A percentile compares a stretch with the other conserved stretches of the same genome.
Conservation (phyloP, 768 basidiomycete genomes). For the Leucosporidium creatinivorum region DNA sequence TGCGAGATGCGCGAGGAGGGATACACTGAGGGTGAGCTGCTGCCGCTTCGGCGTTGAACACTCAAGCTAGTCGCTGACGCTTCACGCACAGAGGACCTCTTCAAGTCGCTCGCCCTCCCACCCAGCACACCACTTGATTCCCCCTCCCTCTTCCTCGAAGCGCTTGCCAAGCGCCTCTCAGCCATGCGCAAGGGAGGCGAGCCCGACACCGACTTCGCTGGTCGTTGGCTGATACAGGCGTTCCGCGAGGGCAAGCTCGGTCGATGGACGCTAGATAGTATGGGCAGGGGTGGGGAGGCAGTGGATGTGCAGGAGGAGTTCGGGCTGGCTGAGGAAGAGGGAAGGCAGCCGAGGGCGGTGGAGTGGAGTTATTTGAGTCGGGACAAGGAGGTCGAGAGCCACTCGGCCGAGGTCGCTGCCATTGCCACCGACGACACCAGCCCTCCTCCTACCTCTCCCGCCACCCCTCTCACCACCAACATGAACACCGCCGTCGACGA, state of each 20-base stretch:
- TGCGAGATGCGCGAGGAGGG: conserved; percentile 30
- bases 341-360: not conserved
- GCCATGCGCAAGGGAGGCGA: conserved; percentile 72
- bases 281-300: conserved; percentile 28
- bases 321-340: not conserved
- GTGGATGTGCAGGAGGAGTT: conserved; percentile 4
- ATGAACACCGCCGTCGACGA: conserved; percentile 9
- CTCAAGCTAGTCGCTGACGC: not conserved
- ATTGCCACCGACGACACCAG: not conserved
- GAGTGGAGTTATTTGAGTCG: not conserved
- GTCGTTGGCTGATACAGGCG: conserved; percentile 73
- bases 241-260: conserved; percentile 56
- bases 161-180: conserved; percentile 66
- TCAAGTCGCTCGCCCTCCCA: conserved; percentile 18
- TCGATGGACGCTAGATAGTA: conserved; percentile 36
- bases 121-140: conserved; percentile 42
- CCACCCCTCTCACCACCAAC: not conserved
- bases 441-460: not conserved
- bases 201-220: conserved; percentile 62
- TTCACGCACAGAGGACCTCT: conserved; percentile 21
- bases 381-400: too few species aligned
- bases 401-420: not conserved
- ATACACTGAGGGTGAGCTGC: conserved; percentile 41
- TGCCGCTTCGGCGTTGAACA: not conserved
- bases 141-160: conserved; percentile 58